Conservation (phyloP, 331 rosid species). For the Quercus lobata region DNA sequence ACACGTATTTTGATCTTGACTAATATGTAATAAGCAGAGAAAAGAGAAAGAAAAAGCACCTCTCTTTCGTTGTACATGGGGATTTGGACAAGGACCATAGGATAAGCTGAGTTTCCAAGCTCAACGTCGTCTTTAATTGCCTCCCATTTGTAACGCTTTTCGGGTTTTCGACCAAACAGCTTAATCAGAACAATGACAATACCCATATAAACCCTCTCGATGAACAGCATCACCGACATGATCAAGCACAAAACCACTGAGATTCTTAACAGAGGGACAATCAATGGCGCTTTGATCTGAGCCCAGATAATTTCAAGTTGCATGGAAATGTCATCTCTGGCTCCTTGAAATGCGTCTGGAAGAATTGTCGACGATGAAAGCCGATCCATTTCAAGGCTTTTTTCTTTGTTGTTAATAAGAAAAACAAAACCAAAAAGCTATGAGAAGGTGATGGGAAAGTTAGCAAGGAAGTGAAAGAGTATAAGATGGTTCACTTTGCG, state of each 20-base stretch:
- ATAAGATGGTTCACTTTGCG: conserved; percentile 4
- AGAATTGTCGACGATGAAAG: conserved; percentile 32
- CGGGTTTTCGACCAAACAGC: conserved; percentile 66
- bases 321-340: conserved; percentile 56
- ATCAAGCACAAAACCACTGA: conserved; percentile 55
- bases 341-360: conserved; percentile 55
- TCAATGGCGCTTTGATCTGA: conserved; percentile 69
- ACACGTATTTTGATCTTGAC: background rate
- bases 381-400: conserved; percentile 51
- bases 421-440: conserved; percentile 12
- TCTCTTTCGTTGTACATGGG: conserved; percentile 97
- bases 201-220: conserved; percentile 86
- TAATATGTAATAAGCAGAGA: background rate
- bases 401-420: background rate
- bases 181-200: conserved; percentile 60
- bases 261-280: conserved; percentile 63
- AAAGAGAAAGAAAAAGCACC: conserved; percentile 26
- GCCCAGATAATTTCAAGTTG: conserved; percentile 57
- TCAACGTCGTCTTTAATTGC: conserved; percentile 81
- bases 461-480: background rate
- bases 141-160: conserved; percentile 87
- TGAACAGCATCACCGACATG: conserved; percentile 79
- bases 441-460: background rate
- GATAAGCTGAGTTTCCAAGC: conserved; percentile 83
- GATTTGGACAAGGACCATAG: conserved; percentile 86